phyloP scores from a whole-genome alignment of 768 basidiomycete species.

The Phaeolepiota aurea region DNA sequence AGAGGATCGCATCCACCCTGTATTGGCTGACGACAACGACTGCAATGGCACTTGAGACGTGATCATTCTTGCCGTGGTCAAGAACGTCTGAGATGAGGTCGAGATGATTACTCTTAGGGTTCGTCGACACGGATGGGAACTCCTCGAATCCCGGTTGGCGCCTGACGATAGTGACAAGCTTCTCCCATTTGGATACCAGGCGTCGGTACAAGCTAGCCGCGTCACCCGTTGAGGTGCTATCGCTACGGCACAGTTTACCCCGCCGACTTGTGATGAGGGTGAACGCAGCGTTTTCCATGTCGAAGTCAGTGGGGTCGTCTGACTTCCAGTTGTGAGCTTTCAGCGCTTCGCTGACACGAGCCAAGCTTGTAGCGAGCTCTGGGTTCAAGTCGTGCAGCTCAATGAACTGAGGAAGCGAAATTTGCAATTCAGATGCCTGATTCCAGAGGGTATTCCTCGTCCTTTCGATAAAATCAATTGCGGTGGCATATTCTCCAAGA shows the following conservation, averaged over 20 bases:
- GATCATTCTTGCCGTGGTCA: background rate
- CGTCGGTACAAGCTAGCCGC: background rate
- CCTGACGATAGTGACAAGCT: background rate
- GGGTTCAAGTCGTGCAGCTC: background rate
- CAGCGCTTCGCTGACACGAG: background rate
- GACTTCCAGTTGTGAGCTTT: background rate
- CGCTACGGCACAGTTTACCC: background rate
- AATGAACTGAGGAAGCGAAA: background rate
- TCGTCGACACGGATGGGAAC: background rate
- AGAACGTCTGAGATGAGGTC: background rate
- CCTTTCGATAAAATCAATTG: conserved; percentile 1
- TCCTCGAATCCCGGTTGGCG: background rate
- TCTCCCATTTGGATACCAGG: background rate
- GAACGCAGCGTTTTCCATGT: background rate
- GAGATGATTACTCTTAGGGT: background rate
- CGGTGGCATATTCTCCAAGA: background rate
- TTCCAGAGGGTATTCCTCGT: background rate
- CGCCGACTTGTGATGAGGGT: background rate
- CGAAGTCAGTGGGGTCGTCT: background rate
- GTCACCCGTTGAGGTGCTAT: background rate
- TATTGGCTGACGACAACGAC: background rate
- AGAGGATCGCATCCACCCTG: background rate
- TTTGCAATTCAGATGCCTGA: conserved; percentile 1
- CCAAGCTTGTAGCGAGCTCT: background rate
- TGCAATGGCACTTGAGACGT: too few relatives aligned